A percentile compares a stretch with the other conserved stretches of the same genome.
These are phyloP conservation scores for Sarcocystis neurona DNA, from an alignment of 169 alveolate genomes.

Conservation along the genomic window DNA sequence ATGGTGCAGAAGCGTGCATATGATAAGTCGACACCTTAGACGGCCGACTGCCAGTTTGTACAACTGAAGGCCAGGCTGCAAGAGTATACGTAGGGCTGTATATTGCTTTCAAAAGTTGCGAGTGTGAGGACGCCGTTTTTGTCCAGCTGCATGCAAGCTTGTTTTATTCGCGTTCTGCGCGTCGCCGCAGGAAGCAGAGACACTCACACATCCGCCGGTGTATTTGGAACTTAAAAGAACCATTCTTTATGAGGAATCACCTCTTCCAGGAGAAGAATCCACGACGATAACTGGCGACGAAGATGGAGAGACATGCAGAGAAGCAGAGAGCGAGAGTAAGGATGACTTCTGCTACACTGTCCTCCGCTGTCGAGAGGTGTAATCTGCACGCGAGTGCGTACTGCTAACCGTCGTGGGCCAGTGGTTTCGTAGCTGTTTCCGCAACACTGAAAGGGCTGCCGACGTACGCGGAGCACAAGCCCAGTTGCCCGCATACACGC, in stretches of 20 bases:
- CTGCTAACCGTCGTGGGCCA: no score
- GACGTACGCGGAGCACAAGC: no score
- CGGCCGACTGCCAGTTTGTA: not conserved
- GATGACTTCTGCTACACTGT: not conserved
- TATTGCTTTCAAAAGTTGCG: not conserved
- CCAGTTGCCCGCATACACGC: no score
- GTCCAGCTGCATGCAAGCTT: not conserved
- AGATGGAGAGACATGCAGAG: not conserved
- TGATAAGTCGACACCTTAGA: not conserved
- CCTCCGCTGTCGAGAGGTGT: not conserved
- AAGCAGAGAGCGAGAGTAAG: constrained; percentile 2
- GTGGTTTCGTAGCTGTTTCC: no score
- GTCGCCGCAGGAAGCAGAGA: not conserved
- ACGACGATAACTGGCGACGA: not conserved
- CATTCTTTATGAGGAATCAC: not conserved
- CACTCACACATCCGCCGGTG: constrained; percentile 15
- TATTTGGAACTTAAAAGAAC: not conserved
- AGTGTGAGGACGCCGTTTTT: not conserved
- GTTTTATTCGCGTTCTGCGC: not conserved
- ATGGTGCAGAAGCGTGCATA: no score
- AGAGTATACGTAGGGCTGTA: not conserved
- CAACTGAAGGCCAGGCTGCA: not conserved
- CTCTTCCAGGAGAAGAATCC: not conserved
- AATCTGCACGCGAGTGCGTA: no score
- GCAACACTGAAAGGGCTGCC: no score